Conservation (phyloP, 495 filamentous ascomycete genomes). For the Daldinia grandis region DNA sequence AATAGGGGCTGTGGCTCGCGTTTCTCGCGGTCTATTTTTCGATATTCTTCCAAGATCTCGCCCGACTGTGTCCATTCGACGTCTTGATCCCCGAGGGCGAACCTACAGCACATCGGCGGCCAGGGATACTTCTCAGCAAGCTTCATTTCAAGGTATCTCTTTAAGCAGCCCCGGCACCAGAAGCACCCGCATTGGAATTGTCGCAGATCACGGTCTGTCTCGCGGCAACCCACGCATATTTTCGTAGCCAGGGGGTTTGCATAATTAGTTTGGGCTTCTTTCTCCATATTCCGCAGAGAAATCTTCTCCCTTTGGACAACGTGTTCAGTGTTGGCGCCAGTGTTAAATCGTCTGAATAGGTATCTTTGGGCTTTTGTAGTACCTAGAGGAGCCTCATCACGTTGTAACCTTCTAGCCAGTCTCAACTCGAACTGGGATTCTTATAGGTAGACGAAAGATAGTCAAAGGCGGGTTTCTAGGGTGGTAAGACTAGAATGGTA, state of each 20-base stretch:
- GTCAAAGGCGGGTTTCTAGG: background rate
- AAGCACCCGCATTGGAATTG: slow-evolving; percentile 5
- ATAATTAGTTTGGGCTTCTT: background rate
- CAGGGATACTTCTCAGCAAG: background rate
- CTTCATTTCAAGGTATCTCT: background rate
- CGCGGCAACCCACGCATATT: background rate
- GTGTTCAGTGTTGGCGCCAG: background rate
- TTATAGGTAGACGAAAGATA: background rate
- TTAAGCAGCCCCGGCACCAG: slow-evolving; percentile 14
- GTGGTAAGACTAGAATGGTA: background rate
- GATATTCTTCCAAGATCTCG: background rate
- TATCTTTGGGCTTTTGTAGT: background rate
- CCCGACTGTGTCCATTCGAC: background rate
- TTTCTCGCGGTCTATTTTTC: background rate
- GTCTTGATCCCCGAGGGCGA: background rate
- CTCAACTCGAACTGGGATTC: background rate
- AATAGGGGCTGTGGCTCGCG: background rate
- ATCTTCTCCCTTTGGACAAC: background rate
- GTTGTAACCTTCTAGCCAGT: background rate
- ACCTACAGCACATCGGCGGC: slow-evolving; percentile 11
- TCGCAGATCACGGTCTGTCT: background rate
- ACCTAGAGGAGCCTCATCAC: background rate
- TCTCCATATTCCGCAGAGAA: background rate
- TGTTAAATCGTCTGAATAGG: background rate
- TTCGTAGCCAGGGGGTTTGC: background rate